Evolutionary conservation across 306 rosid species (phyloP).

Genomic region (Gynostemma pentaphyllum): DNA sequence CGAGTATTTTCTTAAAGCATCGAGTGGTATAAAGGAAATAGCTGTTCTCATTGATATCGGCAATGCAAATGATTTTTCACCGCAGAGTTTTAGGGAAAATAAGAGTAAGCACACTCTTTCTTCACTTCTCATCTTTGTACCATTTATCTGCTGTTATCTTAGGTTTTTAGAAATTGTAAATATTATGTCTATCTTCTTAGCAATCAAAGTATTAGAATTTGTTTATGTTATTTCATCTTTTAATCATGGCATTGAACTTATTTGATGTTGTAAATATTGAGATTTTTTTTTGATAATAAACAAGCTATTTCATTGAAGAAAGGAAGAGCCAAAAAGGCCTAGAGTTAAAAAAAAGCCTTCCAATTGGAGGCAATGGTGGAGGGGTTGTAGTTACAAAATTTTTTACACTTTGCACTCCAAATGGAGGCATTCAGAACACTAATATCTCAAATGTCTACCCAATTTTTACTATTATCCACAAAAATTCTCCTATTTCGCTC

Average conservation of each 20-base stretch:
- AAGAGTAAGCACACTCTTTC: constrained; percentile 32
- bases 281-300: no score
- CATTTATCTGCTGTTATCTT: not conserved
- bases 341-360: no score
- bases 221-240: not conserved
- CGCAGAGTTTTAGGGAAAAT: constrained; percentile 29
- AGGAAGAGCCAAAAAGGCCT: no score
- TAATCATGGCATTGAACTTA: not conserved
- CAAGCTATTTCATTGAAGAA: no score
- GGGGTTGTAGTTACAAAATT: no score
- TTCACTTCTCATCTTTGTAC: not conserved
- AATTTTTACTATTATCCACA: no score
- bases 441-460: no score
- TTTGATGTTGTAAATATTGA: not conserved
- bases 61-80: constrained; percentile 35
- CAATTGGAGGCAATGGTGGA: no score
- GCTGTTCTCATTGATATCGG: constrained; percentile 67
- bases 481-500: no score
- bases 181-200: no score
- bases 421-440: no score
- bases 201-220: not conserved
- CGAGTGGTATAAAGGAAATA: constrained; percentile 61
- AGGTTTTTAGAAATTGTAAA: not conserved
- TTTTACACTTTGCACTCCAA: no score
- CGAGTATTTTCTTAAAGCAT: constrained; percentile 74